Conservation (phyloP, 306 rosid species). For the Malus fusca region DNA sequence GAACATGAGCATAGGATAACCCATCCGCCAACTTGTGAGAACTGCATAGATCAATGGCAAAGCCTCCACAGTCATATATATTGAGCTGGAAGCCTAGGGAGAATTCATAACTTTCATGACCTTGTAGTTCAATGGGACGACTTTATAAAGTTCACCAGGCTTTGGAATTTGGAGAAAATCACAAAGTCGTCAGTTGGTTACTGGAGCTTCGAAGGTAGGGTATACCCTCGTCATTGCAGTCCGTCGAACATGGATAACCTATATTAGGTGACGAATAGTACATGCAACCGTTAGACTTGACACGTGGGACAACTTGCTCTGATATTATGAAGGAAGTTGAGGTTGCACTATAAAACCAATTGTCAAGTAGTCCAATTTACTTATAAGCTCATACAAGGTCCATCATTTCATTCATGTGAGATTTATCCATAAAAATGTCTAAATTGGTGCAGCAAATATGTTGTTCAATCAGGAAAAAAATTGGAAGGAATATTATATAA, state of each 20-base stretch:
- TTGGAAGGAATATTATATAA: no score
- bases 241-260: no score
- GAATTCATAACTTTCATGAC: constrained; percentile 4
- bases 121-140: neutral
- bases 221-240: constrained; percentile 42
- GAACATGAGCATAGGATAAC: neutral
- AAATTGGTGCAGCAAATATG: no score
- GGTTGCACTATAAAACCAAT: no score
- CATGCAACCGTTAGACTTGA: no score
- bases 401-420: no score
- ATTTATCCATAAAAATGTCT: no score
- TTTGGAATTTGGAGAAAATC: constrained; percentile 28
- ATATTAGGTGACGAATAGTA: no score
- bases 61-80: constrained; percentile 39
- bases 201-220: constrained; percentile 31
- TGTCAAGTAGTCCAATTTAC: fast-evolving
- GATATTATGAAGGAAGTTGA: no score
- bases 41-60: neutral
- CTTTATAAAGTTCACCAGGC: constrained; percentile 28
- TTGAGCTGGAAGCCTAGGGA: constrained; percentile 41
- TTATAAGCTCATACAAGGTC: no score
- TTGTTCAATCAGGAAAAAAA: no score
- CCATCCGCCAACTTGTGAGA: neutral
- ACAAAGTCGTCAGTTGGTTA: constrained; percentile 6
- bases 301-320: fast-evolving